Evolutionary conservation across 129 eudicot species (phyloP).

Genomic region (Lonicera japonica): DNA sequence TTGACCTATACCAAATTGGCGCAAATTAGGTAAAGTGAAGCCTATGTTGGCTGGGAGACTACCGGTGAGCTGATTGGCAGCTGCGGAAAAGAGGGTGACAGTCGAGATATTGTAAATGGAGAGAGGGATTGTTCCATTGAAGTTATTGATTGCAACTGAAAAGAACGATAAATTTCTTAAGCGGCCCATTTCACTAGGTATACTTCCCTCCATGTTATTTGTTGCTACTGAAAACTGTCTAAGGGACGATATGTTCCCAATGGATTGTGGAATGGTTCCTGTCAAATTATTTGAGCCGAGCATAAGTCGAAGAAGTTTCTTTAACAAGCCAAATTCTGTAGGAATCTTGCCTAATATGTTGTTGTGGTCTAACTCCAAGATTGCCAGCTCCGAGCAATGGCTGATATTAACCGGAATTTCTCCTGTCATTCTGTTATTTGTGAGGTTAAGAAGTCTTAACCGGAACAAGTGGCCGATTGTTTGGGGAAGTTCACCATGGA

Average conservation of each 20-base stretch:
- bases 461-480: conserved; percentile 23
- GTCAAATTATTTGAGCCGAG: conserved; percentile 12
- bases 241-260: conserved; percentile 25
- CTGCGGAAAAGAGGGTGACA: not conserved
- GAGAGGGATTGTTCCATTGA: conserved; percentile 18
- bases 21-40: conserved; percentile 1
- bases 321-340: conserved; percentile 9
- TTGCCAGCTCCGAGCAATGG: conserved; percentile 18
- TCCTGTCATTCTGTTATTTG: conserved; percentile 22
- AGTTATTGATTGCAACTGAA: conserved; percentile 10
- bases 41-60: not conserved
- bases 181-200: conserved; percentile 21
- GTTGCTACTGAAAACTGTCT: not conserved
- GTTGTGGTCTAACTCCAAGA: conserved; percentile 19
- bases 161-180: conserved; percentile 10
- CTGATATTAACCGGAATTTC: conserved; percentile 21
- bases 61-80: not conserved
- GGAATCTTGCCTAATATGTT: conserved; percentile 27
- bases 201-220: conserved; percentile 23
- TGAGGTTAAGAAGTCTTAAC: conserved; percentile 10
- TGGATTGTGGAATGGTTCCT: conserved; percentile 25
- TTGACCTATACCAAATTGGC: not conserved
- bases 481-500: conserved; percentile 24
- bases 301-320: conserved; percentile 10
- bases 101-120: conserved; percentile 4